Conservation (phyloP, 257 asterid genomes). For the Echium plantagineum region DNA sequence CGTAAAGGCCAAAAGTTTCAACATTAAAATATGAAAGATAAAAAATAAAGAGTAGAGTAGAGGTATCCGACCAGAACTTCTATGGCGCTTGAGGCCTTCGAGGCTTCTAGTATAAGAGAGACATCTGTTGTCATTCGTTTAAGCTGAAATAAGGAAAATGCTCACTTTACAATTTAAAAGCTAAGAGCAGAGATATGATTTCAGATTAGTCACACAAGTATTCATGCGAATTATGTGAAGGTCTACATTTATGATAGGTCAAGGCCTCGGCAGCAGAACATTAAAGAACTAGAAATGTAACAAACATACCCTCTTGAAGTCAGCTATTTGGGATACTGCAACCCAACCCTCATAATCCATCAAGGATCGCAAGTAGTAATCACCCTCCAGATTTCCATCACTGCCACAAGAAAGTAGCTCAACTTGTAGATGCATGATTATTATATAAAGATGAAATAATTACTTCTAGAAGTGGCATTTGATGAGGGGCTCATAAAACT, state of each 20-base stretch:
- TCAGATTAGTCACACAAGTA: no score
- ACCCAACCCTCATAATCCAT: slow-evolving; percentile 96
- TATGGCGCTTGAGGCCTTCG: slow-evolving; percentile 63
- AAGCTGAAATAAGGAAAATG: slow-evolving; percentile 40
- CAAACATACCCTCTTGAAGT: slow-evolving; percentile 59
- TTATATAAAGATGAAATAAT: no score
- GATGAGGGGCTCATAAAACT: no score
- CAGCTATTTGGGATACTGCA: slow-evolving; percentile 43
- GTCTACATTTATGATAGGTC: not conserved
- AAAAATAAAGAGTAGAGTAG: slow-evolving; percentile 5
- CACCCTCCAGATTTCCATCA: slow-evolving; percentile 65
- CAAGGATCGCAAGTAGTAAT: slow-evolving; percentile 60
- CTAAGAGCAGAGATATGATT: no score
- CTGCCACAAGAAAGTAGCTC: slow-evolving; percentile 27
- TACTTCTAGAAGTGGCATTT: no score
- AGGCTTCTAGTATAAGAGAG: slow-evolving; percentile 55
- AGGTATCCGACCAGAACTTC: slow-evolving; percentile 63
- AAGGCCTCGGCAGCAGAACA: not conserved
- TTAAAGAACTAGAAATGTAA: slow-evolving; percentile 1
- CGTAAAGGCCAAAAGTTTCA: not conserved
- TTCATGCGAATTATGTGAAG: not conserved
- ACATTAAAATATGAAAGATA: slow-evolving; percentile 1
- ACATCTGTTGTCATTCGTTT: slow-evolving; percentile 56
- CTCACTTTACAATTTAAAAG: slow-evolving; percentile 1
- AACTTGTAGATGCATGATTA: no score